Conservation (phyloP, 768 basidiomycete genomes). For the Obba rivulosa region DNA sequence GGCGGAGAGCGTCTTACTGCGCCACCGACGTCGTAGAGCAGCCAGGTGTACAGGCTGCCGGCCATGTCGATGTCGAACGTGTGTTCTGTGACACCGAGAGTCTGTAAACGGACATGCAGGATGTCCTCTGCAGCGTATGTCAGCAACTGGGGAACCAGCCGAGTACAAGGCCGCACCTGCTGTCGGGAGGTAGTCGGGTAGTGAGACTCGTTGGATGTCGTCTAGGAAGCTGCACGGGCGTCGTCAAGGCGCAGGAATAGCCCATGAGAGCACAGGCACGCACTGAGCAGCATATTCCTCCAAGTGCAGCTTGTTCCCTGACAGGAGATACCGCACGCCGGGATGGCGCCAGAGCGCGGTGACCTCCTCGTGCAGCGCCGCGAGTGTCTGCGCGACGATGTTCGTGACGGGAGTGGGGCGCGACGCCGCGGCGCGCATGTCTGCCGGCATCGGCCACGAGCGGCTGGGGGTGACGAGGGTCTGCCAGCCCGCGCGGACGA, state of each 20-base stretch:
- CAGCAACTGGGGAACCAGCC: not conserved
- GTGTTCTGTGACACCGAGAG: constrained; percentile 75
- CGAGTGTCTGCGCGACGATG: constrained; percentile 52
- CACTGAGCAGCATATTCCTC: constrained; percentile 78
- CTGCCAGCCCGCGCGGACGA: constrained; percentile 72
- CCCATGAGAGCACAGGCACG: constrained; percentile 21
- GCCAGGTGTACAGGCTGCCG: constrained; percentile 65
- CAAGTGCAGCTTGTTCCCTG: constrained; percentile 54
- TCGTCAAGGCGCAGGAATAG: not conserved
- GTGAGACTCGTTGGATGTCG: constrained; percentile 57
- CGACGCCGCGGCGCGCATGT: constrained; percentile 26
- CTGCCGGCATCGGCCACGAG: constrained; percentile 32
- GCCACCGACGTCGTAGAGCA: constrained; percentile 80
- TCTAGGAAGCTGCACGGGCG: constrained; percentile 55
- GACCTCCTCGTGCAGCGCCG: constrained; percentile 45
- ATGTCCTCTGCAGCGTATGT: constrained; percentile 52
- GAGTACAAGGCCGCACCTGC: constrained; percentile 40
- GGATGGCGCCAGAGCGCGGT: constrained; percentile 66
- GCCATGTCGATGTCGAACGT: constrained; percentile 62
- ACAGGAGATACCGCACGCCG: constrained; percentile 52
- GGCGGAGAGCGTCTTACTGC: constrained; percentile 44
- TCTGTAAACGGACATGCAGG: constrained; percentile 74
- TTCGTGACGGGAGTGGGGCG: constrained; percentile 34
- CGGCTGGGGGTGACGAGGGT: constrained; percentile 45
- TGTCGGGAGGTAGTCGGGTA: constrained; percentile 65